Conservation (phyloP, 257 asterid genomes). For the Echites panduratus region DNA sequence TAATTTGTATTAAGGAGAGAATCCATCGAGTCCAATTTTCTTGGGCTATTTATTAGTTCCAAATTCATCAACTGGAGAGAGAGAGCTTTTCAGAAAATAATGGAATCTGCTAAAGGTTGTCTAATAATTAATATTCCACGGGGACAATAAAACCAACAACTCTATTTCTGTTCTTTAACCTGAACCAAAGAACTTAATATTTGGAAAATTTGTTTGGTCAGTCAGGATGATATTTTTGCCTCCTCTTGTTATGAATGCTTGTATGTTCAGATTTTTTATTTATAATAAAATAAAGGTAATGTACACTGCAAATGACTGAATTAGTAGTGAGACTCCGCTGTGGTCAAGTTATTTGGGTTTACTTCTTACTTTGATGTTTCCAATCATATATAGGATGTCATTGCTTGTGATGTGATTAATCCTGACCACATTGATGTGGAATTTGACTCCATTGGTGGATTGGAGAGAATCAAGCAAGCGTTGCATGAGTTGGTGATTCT, state of each 20-base stretch:
- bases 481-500: constrained; percentile 82
- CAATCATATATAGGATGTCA: constrained; percentile 54
- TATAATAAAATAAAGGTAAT: too few relatives aligned
- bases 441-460: constrained; percentile 77
- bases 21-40: neutral
- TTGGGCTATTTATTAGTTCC: neutral
- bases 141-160: neutral
- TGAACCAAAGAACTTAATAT: neutral
- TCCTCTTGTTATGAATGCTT: neutral
- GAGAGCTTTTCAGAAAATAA: neutral
- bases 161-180: neutral
- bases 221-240: neutral
- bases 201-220: neutral
- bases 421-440: constrained; percentile 77
- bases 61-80: neutral
- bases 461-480: constrained; percentile 73
- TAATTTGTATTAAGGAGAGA: neutral
- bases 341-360: neutral
- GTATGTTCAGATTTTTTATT: neutral
- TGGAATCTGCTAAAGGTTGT: neutral
- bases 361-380: neutral
- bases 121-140: neutral
- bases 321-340: neutral
- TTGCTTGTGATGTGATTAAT: constrained; percentile 92
- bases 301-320: neutral